Evolutionary conservation across 345 rosid genomes (phyloP).

Genomic region (Streptanthus diversifolius): DNA sequence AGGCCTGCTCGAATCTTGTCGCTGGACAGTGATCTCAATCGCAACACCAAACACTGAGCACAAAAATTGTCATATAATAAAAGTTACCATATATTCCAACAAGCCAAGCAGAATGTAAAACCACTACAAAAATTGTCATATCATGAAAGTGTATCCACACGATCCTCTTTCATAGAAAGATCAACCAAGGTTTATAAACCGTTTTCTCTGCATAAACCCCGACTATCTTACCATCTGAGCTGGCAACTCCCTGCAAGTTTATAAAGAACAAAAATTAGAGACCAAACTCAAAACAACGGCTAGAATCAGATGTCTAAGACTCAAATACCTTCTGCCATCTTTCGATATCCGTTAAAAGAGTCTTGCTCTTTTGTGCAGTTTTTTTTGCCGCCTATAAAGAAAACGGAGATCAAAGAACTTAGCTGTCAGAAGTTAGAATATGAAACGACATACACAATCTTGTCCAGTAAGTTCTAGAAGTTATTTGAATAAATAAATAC

Average conservation of each 20-base stretch:
- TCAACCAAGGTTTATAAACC: background rate
- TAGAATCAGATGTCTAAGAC: background rate
- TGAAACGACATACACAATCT: background rate
- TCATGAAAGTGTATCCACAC: background rate
- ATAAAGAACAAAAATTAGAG: constrained; percentile 27
- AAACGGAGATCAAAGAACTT: background rate
- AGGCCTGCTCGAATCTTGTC: constrained; percentile 62
- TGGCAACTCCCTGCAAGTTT: constrained; percentile 87
- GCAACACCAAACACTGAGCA: constrained; percentile 85
- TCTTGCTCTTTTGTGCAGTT: constrained; percentile 89
- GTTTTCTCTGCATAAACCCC: background rate
- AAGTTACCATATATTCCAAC: constrained; percentile 6
- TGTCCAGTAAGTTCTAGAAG: background rate
- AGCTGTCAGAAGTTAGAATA: background rate
- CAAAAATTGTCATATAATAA: background rate
- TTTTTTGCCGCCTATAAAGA: constrained; percentile 72
- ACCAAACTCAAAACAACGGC: constrained; percentile 9
- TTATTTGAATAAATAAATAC: constrained; percentile 28
- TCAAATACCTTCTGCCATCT: constrained; percentile 90
- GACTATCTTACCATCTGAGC: constrained; percentile 73
- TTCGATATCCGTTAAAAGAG: constrained; percentile 80
- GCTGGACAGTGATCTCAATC: constrained; percentile 66
- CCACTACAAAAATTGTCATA: background rate
- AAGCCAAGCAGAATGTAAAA: constrained; percentile 6
- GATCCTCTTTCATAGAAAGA: background rate